phyloP scores from a whole-genome alignment of 2,329 filamentous ascomycete genomes.

The Biscogniauxia marginata region DNA sequence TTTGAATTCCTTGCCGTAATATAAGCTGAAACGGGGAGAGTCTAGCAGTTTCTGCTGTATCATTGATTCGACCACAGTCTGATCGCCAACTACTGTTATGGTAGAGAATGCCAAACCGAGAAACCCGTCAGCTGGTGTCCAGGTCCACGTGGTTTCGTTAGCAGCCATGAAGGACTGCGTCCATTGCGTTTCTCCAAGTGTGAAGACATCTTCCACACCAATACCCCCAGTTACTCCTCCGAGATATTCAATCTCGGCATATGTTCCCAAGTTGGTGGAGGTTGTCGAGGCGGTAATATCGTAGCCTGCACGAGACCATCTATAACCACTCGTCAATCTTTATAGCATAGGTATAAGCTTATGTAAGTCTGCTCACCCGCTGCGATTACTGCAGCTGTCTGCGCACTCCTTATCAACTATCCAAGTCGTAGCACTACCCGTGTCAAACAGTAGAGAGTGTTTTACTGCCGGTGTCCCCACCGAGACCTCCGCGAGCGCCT shows the following conservation, averaged over 20 bases:
- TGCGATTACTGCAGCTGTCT: slow-evolving; percentile 25
- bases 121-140: slow-evolving; percentile 34
- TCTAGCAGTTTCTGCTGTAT: slow-evolving; percentile 31
- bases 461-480: slow-evolving; percentile 31
- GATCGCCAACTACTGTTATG: slow-evolving; percentile 30
- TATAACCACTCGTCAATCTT: slow-evolving; percentile 1
- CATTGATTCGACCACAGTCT: slow-evolving; percentile 34
- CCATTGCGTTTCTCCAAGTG: slow-evolving; percentile 21
- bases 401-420: slow-evolving; percentile 29
- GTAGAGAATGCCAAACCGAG: slow-evolving; percentile 35
- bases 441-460: slow-evolving; percentile 34
- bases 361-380: slow-evolving; percentile 14
- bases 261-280: slow-evolving; percentile 16
- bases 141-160: slow-evolving; percentile 29
- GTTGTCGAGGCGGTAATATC: slow-evolving; percentile 28
- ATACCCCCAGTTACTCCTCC: slow-evolving; percentile 28
- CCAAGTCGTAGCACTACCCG: slow-evolving; percentile 36
- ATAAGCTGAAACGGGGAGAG: slow-evolving; percentile 33
- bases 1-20: slow-evolving; percentile 24
- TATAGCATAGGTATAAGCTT: neutral
- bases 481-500: slow-evolving; percentile 11
- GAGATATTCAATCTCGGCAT: slow-evolving; percentile 30
- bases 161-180: slow-evolving; percentile 31
- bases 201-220: slow-evolving; percentile 30
- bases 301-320: slow-evolving; percentile 31